These are phyloP conservation scores for Raffaelea albimanens DNA, from an alignment of 2,329 filamentous ascomycete species.

Conservation along the genomic window DNA sequence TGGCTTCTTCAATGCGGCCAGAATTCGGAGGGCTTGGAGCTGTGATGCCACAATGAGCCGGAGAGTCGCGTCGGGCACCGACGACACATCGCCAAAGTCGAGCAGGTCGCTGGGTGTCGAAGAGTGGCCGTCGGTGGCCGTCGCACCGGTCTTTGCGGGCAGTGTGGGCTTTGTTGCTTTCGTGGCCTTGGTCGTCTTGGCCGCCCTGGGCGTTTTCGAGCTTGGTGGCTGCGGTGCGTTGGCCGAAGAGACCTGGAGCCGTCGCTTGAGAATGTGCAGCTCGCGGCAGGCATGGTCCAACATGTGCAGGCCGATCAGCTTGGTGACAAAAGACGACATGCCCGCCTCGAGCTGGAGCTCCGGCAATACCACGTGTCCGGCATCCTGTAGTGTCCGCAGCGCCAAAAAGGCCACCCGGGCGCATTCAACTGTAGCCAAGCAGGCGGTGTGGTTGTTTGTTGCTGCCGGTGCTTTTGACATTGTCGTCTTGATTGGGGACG, in stretches of 20 bases:
- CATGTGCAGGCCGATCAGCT: conserved; percentile 54
- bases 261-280: conserved; percentile 53
- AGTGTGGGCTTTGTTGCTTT: conserved; percentile 24
- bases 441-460: conserved; percentile 19
- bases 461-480: conserved; percentile 22
- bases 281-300: conserved; percentile 63
- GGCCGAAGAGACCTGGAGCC: conserved; percentile 34
- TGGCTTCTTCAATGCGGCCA: conserved; percentile 51
- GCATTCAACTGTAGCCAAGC: conserved; percentile 57
- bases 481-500: conserved; percentile 33
- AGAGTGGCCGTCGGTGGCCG: conserved; percentile 22
- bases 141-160: conserved; percentile 25
- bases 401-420: conserved; percentile 57
- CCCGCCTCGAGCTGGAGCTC: conserved; percentile 63
- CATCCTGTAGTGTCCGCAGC: conserved; percentile 48
- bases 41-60: conserved; percentile 54
- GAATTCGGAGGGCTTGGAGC: conserved; percentile 52
- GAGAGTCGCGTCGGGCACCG: conserved; percentile 32
- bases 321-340: conserved; percentile 59
- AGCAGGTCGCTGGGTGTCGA: conserved; percentile 41
- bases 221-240: not conserved
- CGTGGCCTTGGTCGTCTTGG: conserved; percentile 15
- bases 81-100: conserved; percentile 41
- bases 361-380: conserved; percentile 43
- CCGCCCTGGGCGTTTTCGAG: not conserved